Base-by-base conservation (phyloP, 208 protist genomes). In the Leishmania mexicana region DNA sequence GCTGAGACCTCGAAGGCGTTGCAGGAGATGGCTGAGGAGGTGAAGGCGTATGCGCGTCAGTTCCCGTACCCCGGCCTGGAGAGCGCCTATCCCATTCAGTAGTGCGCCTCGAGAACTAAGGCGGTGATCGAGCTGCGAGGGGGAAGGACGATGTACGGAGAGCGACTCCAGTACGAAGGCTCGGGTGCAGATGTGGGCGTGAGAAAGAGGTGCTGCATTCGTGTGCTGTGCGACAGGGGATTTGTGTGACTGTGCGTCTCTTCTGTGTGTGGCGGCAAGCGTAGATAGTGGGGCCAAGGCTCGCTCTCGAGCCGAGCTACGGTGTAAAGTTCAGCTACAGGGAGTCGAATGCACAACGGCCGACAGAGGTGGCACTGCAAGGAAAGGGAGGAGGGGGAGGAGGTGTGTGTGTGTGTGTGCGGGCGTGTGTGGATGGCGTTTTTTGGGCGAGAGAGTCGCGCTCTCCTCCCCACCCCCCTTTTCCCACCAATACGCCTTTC, bases 1-100 rank as follows among this genome's bases (percentile, higher is more conserved):
- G 84, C 90, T 70, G 53, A 89, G 51, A 81, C 80, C 24, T 89
- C 90, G 76, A 45, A 74, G 47, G 90, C 90, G 35, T 54, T 98
- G 57, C 78, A 77, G 51, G 84, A 78, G 49, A 86, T 99, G 42
- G 81, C 82, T 17, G 82, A 90, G 64, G 95, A 98, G 40, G 96
- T 98, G 62, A 90, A 97, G 81, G 87, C 75, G 38, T 97, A 96
- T 64, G 86, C 95, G 57, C 79, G 70, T 21, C 76, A 81, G 75
- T 99, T 96, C 83, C 93, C 92, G 1, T 98, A 98, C 82, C 97
- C 96, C 3, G 96, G 96, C 40, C 83, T 94, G 19, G 87, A 91
- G 64, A 85, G 83, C 47, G 73, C 90, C 3, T 91, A 88, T 79
- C 90, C 90, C 6, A 72, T 67, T 42, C 86, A 87, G 67, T 54